Base-by-base conservation (phyloP, 768 basidiomycete species). In the Psilocybe cubensis region DNA sequence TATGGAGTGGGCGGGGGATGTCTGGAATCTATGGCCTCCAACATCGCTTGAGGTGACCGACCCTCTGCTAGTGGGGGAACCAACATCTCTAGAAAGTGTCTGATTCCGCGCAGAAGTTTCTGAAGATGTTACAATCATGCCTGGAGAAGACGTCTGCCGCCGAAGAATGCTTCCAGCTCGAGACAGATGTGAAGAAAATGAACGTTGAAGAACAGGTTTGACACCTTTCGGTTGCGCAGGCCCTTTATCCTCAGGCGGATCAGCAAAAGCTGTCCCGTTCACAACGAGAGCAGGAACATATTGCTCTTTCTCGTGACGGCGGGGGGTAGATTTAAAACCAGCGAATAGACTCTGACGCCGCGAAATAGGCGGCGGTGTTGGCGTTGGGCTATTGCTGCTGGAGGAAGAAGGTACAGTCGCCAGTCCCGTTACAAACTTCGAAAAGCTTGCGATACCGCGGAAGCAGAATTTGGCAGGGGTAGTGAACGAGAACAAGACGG, bases 401-500 rank as follows among this genome's bases (percentile, higher is more conserved):
- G 63, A 57, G 28, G 31, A 52, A 54, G 41, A 23, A 18, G 54
- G 59, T n/a, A 46, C 57, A 58, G 53, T 59, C 55, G 41, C 62
- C 56, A 54, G 79, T 18, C 82, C 83, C 0, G 87, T 90, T 20
- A 88, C 83, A 47, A 86, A 77, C 64, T 84, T 88, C 60, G 75
- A 79, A 68, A 93, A 93, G 7, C 75, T 77, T 18, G 91, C 89
- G 48, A 92, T 87, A 3, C 87, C 86, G 29, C 91, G 84, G 71
- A 86, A 91, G 66, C 90, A 92, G 63, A 81, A 93, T 65, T 92
- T 92, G 8, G 82, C 90, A 2, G 89, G 89, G 1, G 85, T 89
- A 3, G 88, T 87, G 68, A 91, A 90, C 2, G 86, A 76, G 65
- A 92, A 92, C 1, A 91, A 74, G 17, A 91, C 79, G 1, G 91